A percentile compares a stretch with the other conserved stretches of the same genome.
These are phyloP conservation scores for Leptomonas seymouri DNA, from an alignment of 208 protist species.

Conservation along the genomic window DNA sequence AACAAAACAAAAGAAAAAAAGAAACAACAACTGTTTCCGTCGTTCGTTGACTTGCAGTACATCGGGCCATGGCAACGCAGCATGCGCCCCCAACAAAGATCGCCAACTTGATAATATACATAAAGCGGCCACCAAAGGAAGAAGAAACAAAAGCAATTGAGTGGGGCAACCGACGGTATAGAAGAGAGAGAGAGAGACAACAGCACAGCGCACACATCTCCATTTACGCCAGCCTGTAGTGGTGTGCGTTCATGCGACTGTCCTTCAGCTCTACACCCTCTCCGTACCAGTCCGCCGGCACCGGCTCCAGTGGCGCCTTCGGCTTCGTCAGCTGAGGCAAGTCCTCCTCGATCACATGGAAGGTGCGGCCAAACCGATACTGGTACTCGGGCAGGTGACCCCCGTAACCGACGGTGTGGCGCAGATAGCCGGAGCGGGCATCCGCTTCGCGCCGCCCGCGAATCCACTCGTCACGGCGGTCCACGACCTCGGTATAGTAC, in stretches of 20 bases:
- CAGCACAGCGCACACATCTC: not conserved
- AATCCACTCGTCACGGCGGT: constrained; percentile 83
- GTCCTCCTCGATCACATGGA: constrained; percentile 89
- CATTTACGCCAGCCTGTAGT: constrained; percentile 67
- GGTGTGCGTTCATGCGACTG: constrained; percentile 70
- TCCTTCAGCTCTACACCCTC: constrained; percentile 58
- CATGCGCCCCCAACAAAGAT: too few species aligned
- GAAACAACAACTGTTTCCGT: constrained; percentile 1
- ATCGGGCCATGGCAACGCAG: too few species aligned
- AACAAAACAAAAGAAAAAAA: constrained; percentile 16
- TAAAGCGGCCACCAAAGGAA: too few species aligned
- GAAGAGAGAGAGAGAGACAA: not conserved
- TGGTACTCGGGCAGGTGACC: constrained; percentile 82
- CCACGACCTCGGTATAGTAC: constrained; percentile 55
- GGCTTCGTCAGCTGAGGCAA: constrained; percentile 71
- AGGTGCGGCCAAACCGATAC: constrained; percentile 85
- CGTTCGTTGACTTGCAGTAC: too few species aligned
- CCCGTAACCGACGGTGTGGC: constrained; percentile 72
- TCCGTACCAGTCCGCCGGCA: constrained; percentile 58
- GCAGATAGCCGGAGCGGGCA: constrained; percentile 56
- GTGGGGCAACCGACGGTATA: not conserved
- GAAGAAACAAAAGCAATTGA: too few species aligned
- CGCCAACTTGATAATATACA: not conserved
- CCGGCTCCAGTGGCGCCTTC: constrained; percentile 38
- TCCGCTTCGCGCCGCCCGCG: constrained; percentile 60